phyloP scores from a whole-genome alignment of 768 basidiomycete species.

The Macrocybe gigantea region DNA sequence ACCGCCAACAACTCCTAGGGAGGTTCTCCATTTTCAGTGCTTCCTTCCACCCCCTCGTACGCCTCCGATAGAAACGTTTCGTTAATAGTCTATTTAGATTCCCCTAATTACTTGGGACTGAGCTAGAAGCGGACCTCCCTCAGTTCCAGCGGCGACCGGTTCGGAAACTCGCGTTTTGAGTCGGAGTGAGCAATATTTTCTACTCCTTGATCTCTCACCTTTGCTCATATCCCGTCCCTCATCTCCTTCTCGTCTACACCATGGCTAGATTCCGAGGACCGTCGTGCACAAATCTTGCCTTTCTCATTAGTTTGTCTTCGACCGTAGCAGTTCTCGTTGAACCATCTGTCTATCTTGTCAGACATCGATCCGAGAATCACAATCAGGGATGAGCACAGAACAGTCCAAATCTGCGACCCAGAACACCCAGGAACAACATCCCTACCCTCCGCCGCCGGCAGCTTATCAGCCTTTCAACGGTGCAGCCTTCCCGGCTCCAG shows the following conservation, averaged over 20 bases:
- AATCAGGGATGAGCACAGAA: constrained; percentile 24
- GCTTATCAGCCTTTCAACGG: constrained; percentile 29
- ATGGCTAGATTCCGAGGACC: neutral
- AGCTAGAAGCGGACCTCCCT: too few relatives aligned
- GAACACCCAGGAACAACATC: constrained; percentile 21
- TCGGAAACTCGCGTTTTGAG: constrained; percentile 4
- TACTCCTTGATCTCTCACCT: neutral
- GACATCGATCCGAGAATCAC: neutral
- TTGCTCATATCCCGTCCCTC: neutral
- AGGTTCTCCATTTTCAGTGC: too few relatives aligned
- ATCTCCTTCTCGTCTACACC: too few relatives aligned
- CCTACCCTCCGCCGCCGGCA: constrained; percentile 24
- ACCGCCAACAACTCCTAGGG: too few relatives aligned
- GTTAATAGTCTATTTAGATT: too few relatives aligned
- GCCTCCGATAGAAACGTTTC: too few relatives aligned
- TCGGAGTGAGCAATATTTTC: constrained; percentile 7
- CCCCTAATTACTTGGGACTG: too few relatives aligned
- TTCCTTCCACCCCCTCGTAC: too few relatives aligned
- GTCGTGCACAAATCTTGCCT: neutral
- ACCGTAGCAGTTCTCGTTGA: neutral
- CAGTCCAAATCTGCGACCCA: constrained; percentile 20
- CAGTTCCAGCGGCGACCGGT: constrained; percentile 11
- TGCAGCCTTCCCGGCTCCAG: constrained; percentile 23
- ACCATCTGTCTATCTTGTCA: neutral
- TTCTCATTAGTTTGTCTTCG: neutral